phyloP scores from a whole-genome alignment of 2,329 filamentous ascomycete species.

The Talaromyces islandicus region DNA sequence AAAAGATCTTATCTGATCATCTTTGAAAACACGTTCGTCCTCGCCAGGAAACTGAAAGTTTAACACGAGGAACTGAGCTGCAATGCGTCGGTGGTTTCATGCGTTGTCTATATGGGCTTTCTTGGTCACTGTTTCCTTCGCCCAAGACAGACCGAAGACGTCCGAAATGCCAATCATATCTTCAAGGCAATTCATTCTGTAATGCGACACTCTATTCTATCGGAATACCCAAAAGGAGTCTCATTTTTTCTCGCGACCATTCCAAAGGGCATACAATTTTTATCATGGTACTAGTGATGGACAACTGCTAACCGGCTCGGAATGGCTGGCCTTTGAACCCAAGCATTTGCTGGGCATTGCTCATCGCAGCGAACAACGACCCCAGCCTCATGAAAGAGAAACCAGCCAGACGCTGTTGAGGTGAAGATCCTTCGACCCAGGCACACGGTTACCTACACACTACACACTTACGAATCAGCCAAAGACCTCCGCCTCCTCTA shows the following conservation, averaged over 20 bases:
- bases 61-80: no score
- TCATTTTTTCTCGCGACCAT: conserved; percentile 59
- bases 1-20: not conserved
- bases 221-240: conserved; percentile 65
- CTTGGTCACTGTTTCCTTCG: no score
- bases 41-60: no score
- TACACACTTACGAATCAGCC: conserved; percentile 54
- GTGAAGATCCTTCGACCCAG: conserved; percentile 2
- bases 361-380: conserved; percentile 10
- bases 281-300: conserved; percentile 53
- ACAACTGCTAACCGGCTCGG: conserved; percentile 44
- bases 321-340: conserved; percentile 68
- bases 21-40: not conserved
- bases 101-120: no score
- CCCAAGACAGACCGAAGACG: not conserved
- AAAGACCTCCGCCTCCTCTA: conserved; percentile 56
- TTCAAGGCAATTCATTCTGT: conserved; percentile 67
- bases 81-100: no score
- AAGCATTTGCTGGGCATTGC: conserved; percentile 64
- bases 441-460: conserved; percentile 57
- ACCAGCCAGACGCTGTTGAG: not conserved
- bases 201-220: conserved; percentile 63
- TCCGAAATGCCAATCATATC: conserved; percentile 33
- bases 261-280: conserved; percentile 56
- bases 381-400: no score